Evolutionary conservation across 2,329 filamentous ascomycete genomes (phyloP).

Genomic region (Penicillium sp.): DNA sequence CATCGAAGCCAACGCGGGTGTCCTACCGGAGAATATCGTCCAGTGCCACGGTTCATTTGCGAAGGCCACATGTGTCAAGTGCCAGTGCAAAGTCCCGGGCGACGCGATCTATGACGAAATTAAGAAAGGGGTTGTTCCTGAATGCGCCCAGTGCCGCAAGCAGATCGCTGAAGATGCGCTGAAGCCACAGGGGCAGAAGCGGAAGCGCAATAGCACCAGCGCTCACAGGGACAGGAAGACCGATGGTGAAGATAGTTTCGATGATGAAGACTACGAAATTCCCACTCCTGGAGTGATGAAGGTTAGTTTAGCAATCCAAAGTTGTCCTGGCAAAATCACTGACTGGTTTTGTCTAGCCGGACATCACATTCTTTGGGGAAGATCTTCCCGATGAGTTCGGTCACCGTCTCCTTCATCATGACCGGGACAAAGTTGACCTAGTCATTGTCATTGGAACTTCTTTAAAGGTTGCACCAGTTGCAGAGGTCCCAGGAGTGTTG

Average conservation of each 20-base stretch:
- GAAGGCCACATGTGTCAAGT: conserved; percentile 86
- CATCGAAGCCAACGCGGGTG: conserved; percentile 84
- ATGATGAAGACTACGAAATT: conserved; percentile 67
- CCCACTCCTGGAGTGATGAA: conserved; percentile 81
- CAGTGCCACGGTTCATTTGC: conserved; percentile 98
- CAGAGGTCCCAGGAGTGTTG: conserved; percentile 82
- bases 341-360: conserved; percentile 59
- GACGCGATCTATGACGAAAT: conserved; percentile 81
- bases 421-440: conserved; percentile 80
- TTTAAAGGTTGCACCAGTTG: conserved; percentile 93
- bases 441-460: conserved; percentile 96
- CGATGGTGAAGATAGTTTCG: conserved; percentile 59
- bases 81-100: conserved; percentile 73
- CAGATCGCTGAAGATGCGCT: conserved; percentile 51
- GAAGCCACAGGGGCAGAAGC: conserved; percentile 55
- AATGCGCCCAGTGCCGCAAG: conserved; percentile 73
- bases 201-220: conserved; percentile 57
- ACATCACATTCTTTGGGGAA: conserved; percentile 98
- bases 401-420: conserved; percentile 76
- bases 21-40: conserved; percentile 79
- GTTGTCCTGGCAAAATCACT: background rate
- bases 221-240: conserved; percentile 59
- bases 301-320: conserved; percentile 34
- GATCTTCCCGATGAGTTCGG: conserved; percentile 83
- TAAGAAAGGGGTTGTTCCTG: conserved; percentile 73